These are phyloP conservation scores for Tolypocladium nubicola DNA, from an alignment of 2,329 filamentous ascomycete species.

Conservation along the genomic window DNA sequence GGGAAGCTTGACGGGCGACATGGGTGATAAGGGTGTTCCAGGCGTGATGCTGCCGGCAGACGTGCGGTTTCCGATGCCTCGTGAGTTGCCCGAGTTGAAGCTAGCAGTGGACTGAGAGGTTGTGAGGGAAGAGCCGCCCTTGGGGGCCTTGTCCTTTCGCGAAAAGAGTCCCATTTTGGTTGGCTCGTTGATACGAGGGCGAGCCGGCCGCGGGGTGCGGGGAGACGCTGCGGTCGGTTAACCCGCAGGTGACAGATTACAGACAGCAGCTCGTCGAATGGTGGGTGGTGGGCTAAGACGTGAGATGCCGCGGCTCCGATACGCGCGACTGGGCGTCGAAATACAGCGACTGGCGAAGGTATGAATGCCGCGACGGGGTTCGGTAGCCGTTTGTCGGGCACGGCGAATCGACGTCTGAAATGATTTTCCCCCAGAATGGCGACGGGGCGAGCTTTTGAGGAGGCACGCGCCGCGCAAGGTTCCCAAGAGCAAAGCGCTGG, in stretches of 20 bases:
- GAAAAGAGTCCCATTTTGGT: constrained; percentile 44
- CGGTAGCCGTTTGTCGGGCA: not conserved
- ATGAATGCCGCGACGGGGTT: not conserved
- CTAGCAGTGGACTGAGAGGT: constrained; percentile 38
- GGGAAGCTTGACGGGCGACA: constrained; percentile 46
- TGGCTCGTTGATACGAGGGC: constrained; percentile 3
- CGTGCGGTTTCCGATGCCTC: constrained; percentile 35
- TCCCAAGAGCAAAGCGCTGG: not conserved
- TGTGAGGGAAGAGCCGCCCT: constrained; percentile 29
- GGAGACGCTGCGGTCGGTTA: constrained; percentile 5
- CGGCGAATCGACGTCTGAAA: not conserved
- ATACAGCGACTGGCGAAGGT: not conserved
- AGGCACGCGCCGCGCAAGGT: not conserved
- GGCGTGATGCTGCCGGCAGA: constrained; percentile 38
- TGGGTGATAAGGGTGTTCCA: constrained; percentile 38
- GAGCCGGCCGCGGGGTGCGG: constrained; percentile 9
- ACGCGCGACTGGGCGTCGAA: not conserved
- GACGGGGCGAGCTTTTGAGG: not conserved
- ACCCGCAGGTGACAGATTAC: constrained; percentile 4
- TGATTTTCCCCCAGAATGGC: not conserved
- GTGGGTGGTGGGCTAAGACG: not conserved
- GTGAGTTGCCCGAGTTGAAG: constrained; percentile 39
- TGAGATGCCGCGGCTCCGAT: not conserved
- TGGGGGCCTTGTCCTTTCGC: constrained; percentile 39
- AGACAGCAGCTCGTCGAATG: not conserved